Conservation (phyloP, 2,329 filamentous ascomycete genomes). For the Ophiocordyceps camponoti-saundersi region DNA sequence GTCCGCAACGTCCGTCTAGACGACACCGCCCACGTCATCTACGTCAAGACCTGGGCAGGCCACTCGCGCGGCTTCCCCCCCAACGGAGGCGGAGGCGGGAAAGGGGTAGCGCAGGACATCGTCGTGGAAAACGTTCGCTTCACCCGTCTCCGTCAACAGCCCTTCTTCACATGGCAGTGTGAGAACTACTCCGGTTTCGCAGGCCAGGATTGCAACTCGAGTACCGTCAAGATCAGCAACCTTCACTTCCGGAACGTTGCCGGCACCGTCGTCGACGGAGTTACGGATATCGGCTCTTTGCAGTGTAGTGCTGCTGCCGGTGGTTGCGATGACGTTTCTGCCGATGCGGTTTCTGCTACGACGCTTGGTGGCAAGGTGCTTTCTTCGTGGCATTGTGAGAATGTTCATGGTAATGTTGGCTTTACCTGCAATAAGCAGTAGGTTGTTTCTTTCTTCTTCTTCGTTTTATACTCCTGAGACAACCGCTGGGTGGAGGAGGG, state of each 20-base stretch:
- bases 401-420: slow-evolving; percentile 8
- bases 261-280: slow-evolving; percentile 11
- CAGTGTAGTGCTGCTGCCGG: slow-evolving; percentile 14
- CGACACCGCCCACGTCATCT: slow-evolving; percentile 29
- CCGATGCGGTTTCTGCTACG: slow-evolving; percentile 9
- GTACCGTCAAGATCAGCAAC: slow-evolving; percentile 13
- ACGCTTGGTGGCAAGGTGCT: slow-evolving; percentile 5
- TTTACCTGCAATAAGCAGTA: slow-evolving; percentile 7
- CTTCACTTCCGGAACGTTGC: slow-evolving; percentile 11
- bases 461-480: no score
- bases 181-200: slow-evolving; percentile 16
- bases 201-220: slow-evolving; percentile 17
- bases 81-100: slow-evolving; percentile 40
- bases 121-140: slow-evolving; percentile 14
- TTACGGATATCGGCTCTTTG: slow-evolving; percentile 11
- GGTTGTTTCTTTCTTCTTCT: no score
- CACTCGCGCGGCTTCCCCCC: slow-evolving; percentile 31
- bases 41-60: slow-evolving; percentile 43
- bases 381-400: slow-evolving; percentile 11
- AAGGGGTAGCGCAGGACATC: slow-evolving; percentile 21
- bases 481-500: no score
- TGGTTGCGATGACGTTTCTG: slow-evolving; percentile 13
- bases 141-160: slow-evolving; percentile 10
- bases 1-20: slow-evolving; percentile 27
- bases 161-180: slow-evolving; percentile 18